Conservation (phyloP, 176 grass and related monocot species). For the Bonia amplexicaulis region DNA sequence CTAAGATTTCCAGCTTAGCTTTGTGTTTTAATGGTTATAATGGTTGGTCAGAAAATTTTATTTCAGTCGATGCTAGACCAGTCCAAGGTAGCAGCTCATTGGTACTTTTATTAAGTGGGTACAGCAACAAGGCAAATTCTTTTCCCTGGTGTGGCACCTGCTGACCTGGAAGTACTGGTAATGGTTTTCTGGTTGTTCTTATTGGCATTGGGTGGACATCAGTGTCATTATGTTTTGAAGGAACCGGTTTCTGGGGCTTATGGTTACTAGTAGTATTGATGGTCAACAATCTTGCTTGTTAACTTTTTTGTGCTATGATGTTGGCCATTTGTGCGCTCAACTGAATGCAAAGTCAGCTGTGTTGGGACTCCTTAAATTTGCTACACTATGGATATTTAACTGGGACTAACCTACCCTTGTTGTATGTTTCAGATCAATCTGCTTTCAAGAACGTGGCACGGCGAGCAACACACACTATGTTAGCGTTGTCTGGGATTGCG, state of each 20-base stretch:
- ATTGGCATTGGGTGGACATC: neutral
- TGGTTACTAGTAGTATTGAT: neutral
- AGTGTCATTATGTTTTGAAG: neutral
- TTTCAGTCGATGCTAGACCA: neutral
- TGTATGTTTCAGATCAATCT: slow-evolving; percentile 35
- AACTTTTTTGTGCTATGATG: slow-evolving; percentile 2
- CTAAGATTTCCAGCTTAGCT: neutral
- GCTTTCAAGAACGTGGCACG: slow-evolving; percentile 47
- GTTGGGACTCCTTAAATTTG: neutral
- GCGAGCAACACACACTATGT: slow-evolving; percentile 56
- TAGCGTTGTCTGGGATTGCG: slow-evolving; percentile 53
- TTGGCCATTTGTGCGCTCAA: slow-evolving; percentile 20
- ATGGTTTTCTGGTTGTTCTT: neutral
- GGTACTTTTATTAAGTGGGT: neutral
- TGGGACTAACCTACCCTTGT: slow-evolving; percentile 16
- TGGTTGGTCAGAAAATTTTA: neutral
- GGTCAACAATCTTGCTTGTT: neutral
- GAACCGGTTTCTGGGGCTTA: neutral
- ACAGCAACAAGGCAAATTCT: neutral
- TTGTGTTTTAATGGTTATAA: neutral
- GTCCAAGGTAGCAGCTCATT: neutral
- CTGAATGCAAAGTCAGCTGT: slow-evolving; percentile 7
- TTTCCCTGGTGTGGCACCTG: neutral
- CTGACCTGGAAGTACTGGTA: neutral
- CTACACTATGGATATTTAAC: neutral